These are phyloP conservation scores for Xylariales sp. DNA, from an alignment of 2,329 filamentous ascomycete species.

Conservation along the genomic window DNA sequence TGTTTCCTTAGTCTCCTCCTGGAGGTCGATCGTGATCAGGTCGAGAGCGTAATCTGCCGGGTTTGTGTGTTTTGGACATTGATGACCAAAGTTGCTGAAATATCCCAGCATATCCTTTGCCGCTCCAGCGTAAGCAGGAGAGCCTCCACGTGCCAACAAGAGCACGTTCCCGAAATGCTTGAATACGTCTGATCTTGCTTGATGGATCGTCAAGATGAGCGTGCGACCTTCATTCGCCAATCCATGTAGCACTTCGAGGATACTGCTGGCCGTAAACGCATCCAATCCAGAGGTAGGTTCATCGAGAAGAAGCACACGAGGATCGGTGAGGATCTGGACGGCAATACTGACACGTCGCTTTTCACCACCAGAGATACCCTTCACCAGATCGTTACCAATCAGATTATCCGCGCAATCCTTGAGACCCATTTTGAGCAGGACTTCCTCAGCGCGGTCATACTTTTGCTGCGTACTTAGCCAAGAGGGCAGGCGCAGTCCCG, in stretches of 20 bases:
- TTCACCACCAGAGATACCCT: slow-evolving; percentile 76
- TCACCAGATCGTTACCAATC: slow-evolving; percentile 67
- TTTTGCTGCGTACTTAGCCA: slow-evolving; percentile 70
- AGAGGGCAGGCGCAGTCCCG: slow-evolving; percentile 63
- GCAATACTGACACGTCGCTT: slow-evolving; percentile 75
- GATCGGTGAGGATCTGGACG: slow-evolving; percentile 72
- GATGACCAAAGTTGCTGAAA: slow-evolving; percentile 54
- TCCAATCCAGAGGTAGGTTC: slow-evolving; percentile 75
- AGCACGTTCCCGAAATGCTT: slow-evolving; percentile 67
- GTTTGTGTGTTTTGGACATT: slow-evolving; percentile 67
- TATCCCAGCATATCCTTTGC: slow-evolving; percentile 62
- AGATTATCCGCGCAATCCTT: slow-evolving; percentile 76
- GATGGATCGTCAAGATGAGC: slow-evolving; percentile 72
- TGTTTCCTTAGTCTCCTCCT: slow-evolving; percentile 58
- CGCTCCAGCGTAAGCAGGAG: slow-evolving; percentile 62
- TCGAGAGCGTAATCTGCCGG: slow-evolving; percentile 76
- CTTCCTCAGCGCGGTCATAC: slow-evolving; percentile 62
- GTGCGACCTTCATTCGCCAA: slow-evolving; percentile 71
- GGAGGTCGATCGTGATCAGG: slow-evolving; percentile 71
- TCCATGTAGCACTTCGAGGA: slow-evolving; percentile 68
- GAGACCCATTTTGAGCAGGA: slow-evolving; percentile 69
- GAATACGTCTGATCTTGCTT: slow-evolving; percentile 71
- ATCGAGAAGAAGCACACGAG: slow-evolving; percentile 67
- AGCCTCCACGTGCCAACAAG: slow-evolving; percentile 65
- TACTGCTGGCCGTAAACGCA: slow-evolving; percentile 72